Conservation (phyloP, 1,284 basidiomycete genomes). For the Ustilago sp. region DNA sequence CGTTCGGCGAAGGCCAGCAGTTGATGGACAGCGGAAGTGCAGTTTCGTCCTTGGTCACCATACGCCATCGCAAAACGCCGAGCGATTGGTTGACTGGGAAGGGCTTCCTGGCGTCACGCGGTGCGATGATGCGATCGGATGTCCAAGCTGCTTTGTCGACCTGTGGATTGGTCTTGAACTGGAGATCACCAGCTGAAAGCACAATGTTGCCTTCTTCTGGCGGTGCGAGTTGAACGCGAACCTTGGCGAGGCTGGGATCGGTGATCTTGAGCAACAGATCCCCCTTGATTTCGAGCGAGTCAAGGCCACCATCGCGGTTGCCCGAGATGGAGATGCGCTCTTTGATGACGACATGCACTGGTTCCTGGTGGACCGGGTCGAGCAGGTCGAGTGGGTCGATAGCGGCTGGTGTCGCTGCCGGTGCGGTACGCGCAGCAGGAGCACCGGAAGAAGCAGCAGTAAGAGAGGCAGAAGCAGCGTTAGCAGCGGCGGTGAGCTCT, state of each 20-base stretch:
- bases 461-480: conserved; percentile 69
- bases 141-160: conserved; percentile 85
- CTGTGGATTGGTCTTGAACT: conserved; percentile 95
- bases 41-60: conserved; percentile 89
- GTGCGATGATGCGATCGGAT: conserved; percentile 77
- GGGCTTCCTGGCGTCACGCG: conserved; percentile 83
- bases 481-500: conserved; percentile 70
- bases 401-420: conserved; percentile 72
- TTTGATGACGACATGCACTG: conserved; percentile 86
- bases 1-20: conserved; percentile 93
- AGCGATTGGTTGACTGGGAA: conserved; percentile 90
- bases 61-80: conserved; percentile 86
- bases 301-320: conserved; percentile 88
- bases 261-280: conserved; percentile 91
- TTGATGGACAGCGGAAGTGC: conserved; percentile 91
- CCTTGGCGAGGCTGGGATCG: conserved; percentile 80
- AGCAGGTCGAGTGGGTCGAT: conserved; percentile 70
- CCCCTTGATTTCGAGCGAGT: conserved; percentile 89
- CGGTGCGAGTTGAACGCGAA: conserved; percentile 79
- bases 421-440: conserved; percentile 55
- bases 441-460: conserved; percentile 32
- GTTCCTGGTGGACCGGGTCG: conserved; percentile 82
- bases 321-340: conserved; percentile 85
- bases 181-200: conserved; percentile 77
- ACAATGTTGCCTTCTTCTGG: conserved; percentile 73